Evolutionary conservation across 441 rosid species (phyloP).

Genomic region (Pelargonium australe): DNA sequence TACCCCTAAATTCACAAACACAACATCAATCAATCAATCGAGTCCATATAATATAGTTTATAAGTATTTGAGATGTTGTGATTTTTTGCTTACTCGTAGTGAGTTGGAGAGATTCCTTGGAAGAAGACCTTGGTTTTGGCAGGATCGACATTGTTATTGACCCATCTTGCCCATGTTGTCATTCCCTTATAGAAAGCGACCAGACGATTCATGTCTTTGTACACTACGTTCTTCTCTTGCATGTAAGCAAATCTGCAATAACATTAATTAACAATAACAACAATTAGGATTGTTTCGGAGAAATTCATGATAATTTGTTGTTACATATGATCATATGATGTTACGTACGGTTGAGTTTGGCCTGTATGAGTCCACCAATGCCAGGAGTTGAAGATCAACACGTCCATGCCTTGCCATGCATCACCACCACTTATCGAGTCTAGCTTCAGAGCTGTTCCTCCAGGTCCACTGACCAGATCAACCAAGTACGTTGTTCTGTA

Average conservation of each 20-base stretch:
- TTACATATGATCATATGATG: background rate
- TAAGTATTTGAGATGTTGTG: too few species aligned
- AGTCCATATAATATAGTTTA: too few species aligned
- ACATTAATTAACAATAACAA: background rate
- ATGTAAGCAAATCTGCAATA: background rate
- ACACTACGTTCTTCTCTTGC: background rate
- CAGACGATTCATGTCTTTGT: background rate
- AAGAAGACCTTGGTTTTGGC: background rate
- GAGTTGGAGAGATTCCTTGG: background rate
- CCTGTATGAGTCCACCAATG: slow-evolving; percentile 72
- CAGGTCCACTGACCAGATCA: slow-evolving; percentile 36
- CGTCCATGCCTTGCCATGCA: slow-evolving; percentile 64
- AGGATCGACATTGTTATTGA: background rate
- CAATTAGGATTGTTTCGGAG: background rate
- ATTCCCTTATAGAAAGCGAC: background rate
- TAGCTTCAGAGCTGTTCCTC: slow-evolving; percentile 44
- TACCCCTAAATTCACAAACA: background rate
- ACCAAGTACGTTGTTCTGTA: slow-evolving; percentile 54
- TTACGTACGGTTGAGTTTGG: slow-evolving; percentile 45
- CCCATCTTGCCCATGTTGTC: background rate
- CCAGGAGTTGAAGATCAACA: slow-evolving; percentile 60
- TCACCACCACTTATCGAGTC: slow-evolving; percentile 48
- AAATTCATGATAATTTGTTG: too few species aligned
- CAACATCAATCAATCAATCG: too few species aligned
- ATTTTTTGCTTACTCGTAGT: background rate